Conservation (phyloP, 345 rosid species). For the Gossypium anomalum region DNA sequence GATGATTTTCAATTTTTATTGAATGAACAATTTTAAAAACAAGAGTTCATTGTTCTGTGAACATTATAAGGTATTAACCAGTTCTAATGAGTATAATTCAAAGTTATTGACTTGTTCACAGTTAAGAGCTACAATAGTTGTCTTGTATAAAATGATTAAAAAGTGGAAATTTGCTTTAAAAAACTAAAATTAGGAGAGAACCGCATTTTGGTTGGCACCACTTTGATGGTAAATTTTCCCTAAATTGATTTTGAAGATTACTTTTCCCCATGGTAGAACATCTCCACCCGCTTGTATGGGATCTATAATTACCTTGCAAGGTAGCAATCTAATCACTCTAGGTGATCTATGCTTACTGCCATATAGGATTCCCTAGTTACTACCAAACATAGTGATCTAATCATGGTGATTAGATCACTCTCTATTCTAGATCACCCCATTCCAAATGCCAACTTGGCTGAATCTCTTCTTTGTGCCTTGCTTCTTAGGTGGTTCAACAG, state of each 20-base stretch:
- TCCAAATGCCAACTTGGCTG: neutral
- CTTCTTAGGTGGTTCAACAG: neutral
- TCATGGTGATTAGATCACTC: neutral
- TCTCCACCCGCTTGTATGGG: neutral
- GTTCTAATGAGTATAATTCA: neutral
- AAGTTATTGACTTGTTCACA: neutral
- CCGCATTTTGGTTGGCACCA: neutral
- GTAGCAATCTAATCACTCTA: neutral
- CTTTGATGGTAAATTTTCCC: neutral
- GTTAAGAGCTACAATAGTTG: neutral
- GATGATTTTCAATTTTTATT: neutral
- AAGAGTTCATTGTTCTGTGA: neutral
- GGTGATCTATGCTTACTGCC: neutral
- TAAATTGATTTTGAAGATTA: neutral
- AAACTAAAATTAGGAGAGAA: neutral
- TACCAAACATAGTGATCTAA: neutral
- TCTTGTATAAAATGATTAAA: neutral
- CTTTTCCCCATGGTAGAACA: neutral
- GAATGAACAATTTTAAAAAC: neutral
- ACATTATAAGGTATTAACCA: neutral
- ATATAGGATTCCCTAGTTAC: neutral
- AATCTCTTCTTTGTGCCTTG: neutral
- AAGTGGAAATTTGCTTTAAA: neutral
- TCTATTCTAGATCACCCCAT: neutral
- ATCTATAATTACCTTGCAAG: neutral